Conservation (phyloP, 2,329 filamentous ascomycete species). For the Penicillium sclerotigenum region DNA sequence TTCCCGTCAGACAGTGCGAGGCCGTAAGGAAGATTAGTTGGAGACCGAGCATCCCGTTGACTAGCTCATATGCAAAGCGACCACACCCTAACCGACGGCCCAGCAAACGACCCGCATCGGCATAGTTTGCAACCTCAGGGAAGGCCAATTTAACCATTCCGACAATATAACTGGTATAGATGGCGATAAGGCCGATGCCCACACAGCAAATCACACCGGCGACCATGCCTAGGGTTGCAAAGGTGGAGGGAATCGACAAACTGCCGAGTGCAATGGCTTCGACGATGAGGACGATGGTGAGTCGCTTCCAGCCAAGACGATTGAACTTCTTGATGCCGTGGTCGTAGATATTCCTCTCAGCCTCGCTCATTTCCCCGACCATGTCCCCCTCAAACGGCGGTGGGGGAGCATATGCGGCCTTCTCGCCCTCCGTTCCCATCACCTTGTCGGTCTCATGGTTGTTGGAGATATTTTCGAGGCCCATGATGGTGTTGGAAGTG, state of each 20-base stretch:
- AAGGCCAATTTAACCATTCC: conserved; percentile 37
- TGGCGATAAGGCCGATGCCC: conserved; percentile 37
- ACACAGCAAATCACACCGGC: conserved; percentile 43
- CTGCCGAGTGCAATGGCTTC: conserved; percentile 49
- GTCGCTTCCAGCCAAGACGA: conserved; percentile 48
- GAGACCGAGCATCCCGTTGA: conserved; percentile 42
- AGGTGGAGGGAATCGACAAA: conserved; percentile 44
- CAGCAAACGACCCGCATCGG: conserved; percentile 43
- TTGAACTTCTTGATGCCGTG: conserved; percentile 15
- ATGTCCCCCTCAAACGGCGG: conserved; percentile 14
- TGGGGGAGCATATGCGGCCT: conserved; percentile 12
- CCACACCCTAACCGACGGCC: conserved; percentile 43
- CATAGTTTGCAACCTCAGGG: conserved; percentile 43
- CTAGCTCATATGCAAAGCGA: conserved; percentile 40
- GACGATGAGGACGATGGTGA: conserved; percentile 48
- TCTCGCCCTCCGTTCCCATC: conserved; percentile 14
- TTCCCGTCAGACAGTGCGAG: conserved; percentile 46
- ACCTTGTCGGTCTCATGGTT: conserved; percentile 15
- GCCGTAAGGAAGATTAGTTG: conserved; percentile 44
- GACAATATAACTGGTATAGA: conserved; percentile 43
- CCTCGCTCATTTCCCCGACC: conserved; percentile 14
- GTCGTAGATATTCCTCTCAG: conserved; percentile 9
- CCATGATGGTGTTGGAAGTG: conserved; percentile 14
- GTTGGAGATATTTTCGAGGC: conserved; percentile 18
- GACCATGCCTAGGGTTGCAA: conserved; percentile 46